These are phyloP conservation scores for Mayamaea pseudoterrestris DNA, from an alignment of 108 stramenopile species.

Conservation along the genomic window DNA sequence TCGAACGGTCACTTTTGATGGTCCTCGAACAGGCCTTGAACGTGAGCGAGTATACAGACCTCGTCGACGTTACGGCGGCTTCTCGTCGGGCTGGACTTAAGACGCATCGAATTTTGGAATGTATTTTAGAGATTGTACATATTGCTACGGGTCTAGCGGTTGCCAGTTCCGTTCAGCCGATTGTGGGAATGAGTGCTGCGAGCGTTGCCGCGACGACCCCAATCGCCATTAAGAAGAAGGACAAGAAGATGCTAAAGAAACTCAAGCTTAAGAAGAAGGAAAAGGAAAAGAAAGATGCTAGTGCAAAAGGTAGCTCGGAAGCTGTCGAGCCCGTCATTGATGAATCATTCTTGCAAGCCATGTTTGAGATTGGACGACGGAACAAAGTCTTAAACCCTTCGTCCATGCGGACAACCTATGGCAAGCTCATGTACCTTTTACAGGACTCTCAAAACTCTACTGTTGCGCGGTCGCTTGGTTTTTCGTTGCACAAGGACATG, in stretches of 20 bases:
- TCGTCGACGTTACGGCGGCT: constrained; percentile 29
- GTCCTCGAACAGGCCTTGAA: constrained; percentile 28
- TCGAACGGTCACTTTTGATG: constrained; percentile 23
- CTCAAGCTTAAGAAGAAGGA: neutral
- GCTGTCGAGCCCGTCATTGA: constrained; percentile 27
- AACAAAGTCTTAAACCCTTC: constrained; percentile 80
- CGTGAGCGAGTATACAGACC: constrained; percentile 58
- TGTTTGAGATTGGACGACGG: constrained; percentile 71
- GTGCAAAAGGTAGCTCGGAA: neutral
- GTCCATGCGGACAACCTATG: constrained; percentile 69
- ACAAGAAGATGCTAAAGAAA: neutral
- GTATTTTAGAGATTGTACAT: constrained; percentile 30
- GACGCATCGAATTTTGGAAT: constrained; percentile 32
- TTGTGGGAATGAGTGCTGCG: neutral
- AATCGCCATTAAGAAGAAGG: neutral
- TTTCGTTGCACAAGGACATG: constrained; percentile 43
- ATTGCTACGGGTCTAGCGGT: constrained; percentile 37
- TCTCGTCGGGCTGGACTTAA: constrained; percentile 16
- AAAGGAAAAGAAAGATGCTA: neutral
- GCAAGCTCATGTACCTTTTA: constrained; percentile 78
- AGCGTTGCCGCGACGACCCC: neutral
- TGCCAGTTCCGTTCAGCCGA: constrained; percentile 13
- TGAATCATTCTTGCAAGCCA: constrained; percentile 28
- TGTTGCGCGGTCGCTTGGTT: constrained; percentile 29
- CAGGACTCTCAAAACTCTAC: constrained; percentile 56